These are phyloP conservation scores for Stentor roeselii DNA, from an alignment of 73 alveolate species.

Conservation along the genomic window DNA sequence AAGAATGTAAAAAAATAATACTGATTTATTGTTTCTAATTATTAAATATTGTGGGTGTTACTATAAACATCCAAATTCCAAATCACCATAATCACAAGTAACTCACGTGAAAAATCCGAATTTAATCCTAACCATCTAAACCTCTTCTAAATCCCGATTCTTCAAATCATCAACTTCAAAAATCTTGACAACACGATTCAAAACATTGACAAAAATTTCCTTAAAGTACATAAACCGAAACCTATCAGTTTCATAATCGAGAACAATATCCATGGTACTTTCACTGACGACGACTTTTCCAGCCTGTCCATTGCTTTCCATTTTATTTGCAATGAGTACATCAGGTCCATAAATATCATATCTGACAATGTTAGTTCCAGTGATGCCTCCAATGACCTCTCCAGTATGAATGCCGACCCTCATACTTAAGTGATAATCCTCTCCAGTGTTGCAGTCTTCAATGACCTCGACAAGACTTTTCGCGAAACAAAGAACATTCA, in stretches of 20 bases:
- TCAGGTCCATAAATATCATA: slow-evolving; percentile 71
- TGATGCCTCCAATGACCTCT: slow-evolving; percentile 33
- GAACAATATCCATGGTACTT: neutral
- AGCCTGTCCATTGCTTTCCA: slow-evolving; percentile 50
- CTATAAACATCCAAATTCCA: no score
- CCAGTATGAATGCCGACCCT: slow-evolving; percentile 39
- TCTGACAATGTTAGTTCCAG: slow-evolving; percentile 50
- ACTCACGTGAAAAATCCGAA: no score
- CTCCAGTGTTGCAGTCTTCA: slow-evolving; percentile 41
- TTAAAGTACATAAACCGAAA: no score
- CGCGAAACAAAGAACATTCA: slow-evolving; percentile 64
- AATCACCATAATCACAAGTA: no score
- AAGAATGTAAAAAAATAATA: no score
- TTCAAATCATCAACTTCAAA: no score
- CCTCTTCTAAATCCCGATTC: no score
- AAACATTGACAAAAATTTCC: neutral
- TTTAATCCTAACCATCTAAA: no score
- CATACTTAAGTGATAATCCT: slow-evolving; percentile 41
- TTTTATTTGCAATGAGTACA: slow-evolving; percentile 68
- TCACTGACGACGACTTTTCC: neutral
- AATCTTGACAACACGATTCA: no score
- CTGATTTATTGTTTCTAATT: no score
- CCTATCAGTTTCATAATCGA: neutral
- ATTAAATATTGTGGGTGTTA: no score
- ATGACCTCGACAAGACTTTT: slow-evolving; percentile 47